phyloP scores from a whole-genome alignment of 139 green algal genomes.

The Axilococcus clingmanii region DNA sequence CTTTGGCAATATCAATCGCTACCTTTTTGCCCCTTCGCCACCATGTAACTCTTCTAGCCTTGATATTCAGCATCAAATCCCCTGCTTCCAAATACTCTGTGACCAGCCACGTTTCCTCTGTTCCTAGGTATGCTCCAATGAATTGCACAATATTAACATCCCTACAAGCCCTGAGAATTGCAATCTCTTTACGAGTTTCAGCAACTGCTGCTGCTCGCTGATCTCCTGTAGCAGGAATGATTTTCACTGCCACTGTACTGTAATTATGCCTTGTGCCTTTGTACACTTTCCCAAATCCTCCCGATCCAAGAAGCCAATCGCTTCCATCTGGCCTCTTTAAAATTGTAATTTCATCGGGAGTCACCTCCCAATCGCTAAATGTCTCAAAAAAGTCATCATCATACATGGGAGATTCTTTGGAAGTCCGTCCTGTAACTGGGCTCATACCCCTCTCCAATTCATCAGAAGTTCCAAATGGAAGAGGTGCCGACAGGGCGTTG shows the following conservation, averaged over 20 bases:
- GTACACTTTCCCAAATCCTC: slow-evolving; percentile 4
- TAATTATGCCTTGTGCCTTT: neutral
- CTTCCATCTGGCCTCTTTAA: slow-evolving; percentile 9
- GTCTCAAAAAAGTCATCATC: too few relatives aligned
- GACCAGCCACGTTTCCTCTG: slow-evolving; percentile 26
- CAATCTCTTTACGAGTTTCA: slow-evolving; percentile 20
- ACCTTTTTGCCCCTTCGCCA: slow-evolving; percentile 14
- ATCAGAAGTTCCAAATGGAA: too few relatives aligned
- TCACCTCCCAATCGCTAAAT: slow-evolving; percentile 1
- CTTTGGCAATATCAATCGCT: slow-evolving; percentile 27
- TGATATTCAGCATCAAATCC: slow-evolving; percentile 28
- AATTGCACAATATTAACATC: slow-evolving; percentile 43
- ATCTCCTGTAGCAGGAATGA: slow-evolving; percentile 28
- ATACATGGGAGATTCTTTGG: too few relatives aligned
- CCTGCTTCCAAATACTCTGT: slow-evolving; percentile 38
- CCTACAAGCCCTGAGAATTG: slow-evolving; percentile 22
- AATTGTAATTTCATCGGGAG: neutral
- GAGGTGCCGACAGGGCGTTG: too few relatives aligned
- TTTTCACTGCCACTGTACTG: slow-evolving; percentile 8
- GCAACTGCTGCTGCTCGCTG: too few relatives aligned
- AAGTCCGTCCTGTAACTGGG: too few relatives aligned
- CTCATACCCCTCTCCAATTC: too few relatives aligned
- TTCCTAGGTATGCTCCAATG: slow-evolving; percentile 11
- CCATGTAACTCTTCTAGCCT: slow-evolving; percentile 14
- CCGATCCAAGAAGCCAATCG: neutral